Evolutionary conservation across 2,329 filamentous ascomycete genomes (phyloP), one percentile per base, ranked within the genome.

Genomic region (Lecanosticta acicola): DNA sequence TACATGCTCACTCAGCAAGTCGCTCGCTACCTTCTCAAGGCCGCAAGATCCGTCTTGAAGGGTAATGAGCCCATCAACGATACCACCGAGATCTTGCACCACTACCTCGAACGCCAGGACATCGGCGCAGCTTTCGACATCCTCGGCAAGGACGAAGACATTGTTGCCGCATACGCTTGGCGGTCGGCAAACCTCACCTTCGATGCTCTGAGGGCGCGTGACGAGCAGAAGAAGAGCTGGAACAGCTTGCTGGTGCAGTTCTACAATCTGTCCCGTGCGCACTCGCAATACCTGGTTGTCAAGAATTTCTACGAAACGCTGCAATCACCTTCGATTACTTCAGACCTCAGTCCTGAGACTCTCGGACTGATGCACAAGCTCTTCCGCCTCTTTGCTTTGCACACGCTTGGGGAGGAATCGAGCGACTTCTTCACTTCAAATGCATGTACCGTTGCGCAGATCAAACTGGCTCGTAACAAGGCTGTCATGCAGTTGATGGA

Each of bases 1-100:
- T 88, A 85, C 71, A 87, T 89, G 84, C 72, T 89, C 48, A 86
- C 83, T 8, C 85, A 89, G 65, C 85, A 89, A 68, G 84, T 88
- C 2, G 82, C 83, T 2, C 78, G 84, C 47, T 88, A 88, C 59
- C 77, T 89, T 37, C 76, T 89, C 54, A 89, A 88, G 74, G 80
- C 84, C 2, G 84, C 84, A 0, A 81, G 85, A 34, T 75, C 78
- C 1, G 84, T 88, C 0, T 68, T 87, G n/a, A 71, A 76, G 11
- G 80, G 79, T 53, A 78, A 82, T 50, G 73, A 78, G 47, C 69
- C 82, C 37, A 73, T 74, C 54, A 86, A 87, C 61, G 83, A 86
- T 66, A 87, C 83, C 3, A 79, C 79, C 3, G 72, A 71, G 24
- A 84, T 88, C 59, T 76, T 89, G 29, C 70, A 74, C 44, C 72